These are phyloP conservation scores for Pinus taeda DNA, from an alignment of 75 land plant species.

Conservation along the genomic window DNA sequence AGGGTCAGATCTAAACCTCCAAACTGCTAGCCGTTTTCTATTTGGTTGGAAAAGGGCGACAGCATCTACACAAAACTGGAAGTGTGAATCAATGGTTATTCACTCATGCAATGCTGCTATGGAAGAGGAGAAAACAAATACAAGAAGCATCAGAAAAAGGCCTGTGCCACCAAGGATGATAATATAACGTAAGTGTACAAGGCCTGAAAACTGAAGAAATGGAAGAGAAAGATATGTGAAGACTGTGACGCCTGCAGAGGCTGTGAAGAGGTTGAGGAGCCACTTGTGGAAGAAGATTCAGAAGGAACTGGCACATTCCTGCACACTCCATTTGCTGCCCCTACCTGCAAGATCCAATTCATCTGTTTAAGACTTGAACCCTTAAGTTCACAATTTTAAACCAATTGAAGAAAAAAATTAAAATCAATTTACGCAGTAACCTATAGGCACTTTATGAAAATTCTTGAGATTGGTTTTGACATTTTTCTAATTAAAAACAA, in stretches of 20 bases:
- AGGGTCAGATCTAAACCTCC: too few species aligned
- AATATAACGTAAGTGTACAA: background rate
- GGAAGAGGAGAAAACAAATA: too few species aligned
- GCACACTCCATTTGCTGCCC: conserved; percentile 53
- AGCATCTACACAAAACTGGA: too few species aligned
- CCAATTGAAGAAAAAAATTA: background rate
- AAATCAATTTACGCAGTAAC: background rate
- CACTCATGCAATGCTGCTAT: too few species aligned
- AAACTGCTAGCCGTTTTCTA: too few species aligned
- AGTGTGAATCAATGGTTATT: too few species aligned
- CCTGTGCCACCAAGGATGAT: background rate
- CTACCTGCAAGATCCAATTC: conserved; percentile 31
- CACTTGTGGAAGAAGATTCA: conserved; percentile 7
- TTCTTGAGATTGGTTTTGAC: background rate
- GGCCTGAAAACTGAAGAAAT: background rate
- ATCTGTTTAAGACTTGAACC: background rate
- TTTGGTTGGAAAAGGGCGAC: too few species aligned
- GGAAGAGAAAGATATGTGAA: background rate
- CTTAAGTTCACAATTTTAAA: background rate
- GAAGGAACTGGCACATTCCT: conserved; percentile 24
- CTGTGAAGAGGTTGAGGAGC: conserved; percentile 2
- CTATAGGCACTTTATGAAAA: background rate
- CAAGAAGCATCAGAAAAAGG: too few species aligned
- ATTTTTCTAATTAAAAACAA: background rate
- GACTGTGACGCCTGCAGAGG: conserved; percentile 7